A percentile compares a stretch with the other conserved stretches of the same genome.
Evolutionary conservation across 2,329 filamentous ascomycete genomes (phyloP).

Genomic region (Chrysoporthe cubensis): DNA sequence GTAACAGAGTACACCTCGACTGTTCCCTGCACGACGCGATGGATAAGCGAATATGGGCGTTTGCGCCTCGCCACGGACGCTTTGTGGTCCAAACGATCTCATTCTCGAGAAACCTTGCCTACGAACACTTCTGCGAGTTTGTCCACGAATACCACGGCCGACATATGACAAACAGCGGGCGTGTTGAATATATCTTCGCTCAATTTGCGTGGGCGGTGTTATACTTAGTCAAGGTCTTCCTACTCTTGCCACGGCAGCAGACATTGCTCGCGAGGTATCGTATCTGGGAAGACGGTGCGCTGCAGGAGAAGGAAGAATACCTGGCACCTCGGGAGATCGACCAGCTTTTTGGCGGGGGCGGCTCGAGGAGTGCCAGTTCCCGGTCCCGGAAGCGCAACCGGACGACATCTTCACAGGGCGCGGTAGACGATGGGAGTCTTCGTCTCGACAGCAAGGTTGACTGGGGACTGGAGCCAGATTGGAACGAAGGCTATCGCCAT

Average conservation of each 20-base stretch:
- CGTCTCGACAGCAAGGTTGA: slow-evolving; percentile 6
- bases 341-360: slow-evolving; percentile 3
- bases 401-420: slow-evolving; percentile 4
- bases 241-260: slow-evolving; percentile 1
- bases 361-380: background rate
- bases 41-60: background rate
- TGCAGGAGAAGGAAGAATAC: slow-evolving; percentile 1
- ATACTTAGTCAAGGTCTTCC: background rate
- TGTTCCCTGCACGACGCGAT: background rate
- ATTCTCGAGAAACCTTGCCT: background rate
- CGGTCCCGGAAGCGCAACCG: background rate
- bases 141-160: slow-evolving; percentile 15
- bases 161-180: background rate
- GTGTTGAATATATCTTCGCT: slow-evolving; percentile 3
- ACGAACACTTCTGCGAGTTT: slow-evolving; percentile 1
- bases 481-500: background rate
- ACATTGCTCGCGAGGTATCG: slow-evolving; percentile 1
- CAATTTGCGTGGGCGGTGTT: slow-evolving; percentile 1
- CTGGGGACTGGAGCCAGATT: slow-evolving; percentile 10
- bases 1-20: background rate
- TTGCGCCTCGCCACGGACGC: background rate
- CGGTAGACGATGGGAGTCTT: background rate
- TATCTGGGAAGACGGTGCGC: background rate
- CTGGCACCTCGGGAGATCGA: background rate
- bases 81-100: background rate